Evolutionary conservation across 306 rosid genomes (phyloP), one percentile per base, ranked within the genome.

Genomic region (Mimosa bimucronata): DNA sequence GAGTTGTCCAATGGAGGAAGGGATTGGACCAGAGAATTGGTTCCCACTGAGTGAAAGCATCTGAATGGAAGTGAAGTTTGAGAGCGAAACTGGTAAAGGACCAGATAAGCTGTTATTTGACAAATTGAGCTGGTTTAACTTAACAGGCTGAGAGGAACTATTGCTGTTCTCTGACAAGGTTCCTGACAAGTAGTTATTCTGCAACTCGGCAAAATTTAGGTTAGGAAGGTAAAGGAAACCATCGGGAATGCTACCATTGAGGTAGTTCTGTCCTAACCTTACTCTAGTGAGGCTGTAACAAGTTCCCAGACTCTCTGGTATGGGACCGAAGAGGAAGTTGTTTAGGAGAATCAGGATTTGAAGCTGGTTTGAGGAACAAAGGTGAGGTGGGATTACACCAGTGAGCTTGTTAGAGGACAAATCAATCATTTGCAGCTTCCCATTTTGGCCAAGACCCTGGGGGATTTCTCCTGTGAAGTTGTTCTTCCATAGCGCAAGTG

Each of bases 321-420:
- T 88, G 42, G 92, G 91, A 4, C 98, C 98, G 71, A 92, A 88
- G 28, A 94, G 92, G 86, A 91, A 94, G 62, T 94, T 94, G 45
- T 92, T 86, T 50, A 91, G 79, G 50, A 94, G 90, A 84, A 94
- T 94, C 66, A 94, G 76, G 61, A 85, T 87, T 66, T 60, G 81
- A n/a, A 94, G 91, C 79, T 86, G 89, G 28, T 86, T 89, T 71
- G 90, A 86, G 37, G 88, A 88, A 70, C 98, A 94, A 52, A 94
- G 77, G 37, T 84, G 74, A 13, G 85, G 85, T 14, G 98, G 98
- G 71, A 94, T 94, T 21, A 74, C 74, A 70, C 98, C 96, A 9
- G 98, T 92, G 86, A 94, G 94, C 86, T 92, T 94, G 79, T 92
- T 94, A 14, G 98, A 82, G 7, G 98, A 94, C 91, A 94, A 89